phyloP scores from a whole-genome alignment of 345 rosid genomes.

The Rubroshorea leprosula region DNA sequence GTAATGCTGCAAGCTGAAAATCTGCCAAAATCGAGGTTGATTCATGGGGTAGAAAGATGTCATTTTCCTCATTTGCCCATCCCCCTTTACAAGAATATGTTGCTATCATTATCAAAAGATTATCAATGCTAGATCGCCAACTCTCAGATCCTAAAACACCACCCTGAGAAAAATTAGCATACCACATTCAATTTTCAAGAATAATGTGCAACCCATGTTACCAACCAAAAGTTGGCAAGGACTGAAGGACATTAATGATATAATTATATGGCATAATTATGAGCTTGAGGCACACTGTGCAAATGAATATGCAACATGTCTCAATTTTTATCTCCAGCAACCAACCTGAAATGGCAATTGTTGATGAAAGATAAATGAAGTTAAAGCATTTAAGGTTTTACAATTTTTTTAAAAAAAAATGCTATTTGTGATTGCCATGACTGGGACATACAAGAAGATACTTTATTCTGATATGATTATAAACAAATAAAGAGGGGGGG shows the following conservation, averaged over 20 bases:
- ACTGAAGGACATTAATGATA: not conserved
- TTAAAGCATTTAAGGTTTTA: not conserved
- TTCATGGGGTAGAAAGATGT: conserved; percentile 27
- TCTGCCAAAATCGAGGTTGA: conserved; percentile 31
- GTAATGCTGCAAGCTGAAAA: conserved; percentile 70
- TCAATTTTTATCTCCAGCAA: not conserved
- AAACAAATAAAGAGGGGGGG: no score
- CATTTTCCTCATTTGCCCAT: conserved; percentile 44
- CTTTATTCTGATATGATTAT: not conserved
- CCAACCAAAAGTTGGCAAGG: no score
- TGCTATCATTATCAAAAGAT: conserved; percentile 52
- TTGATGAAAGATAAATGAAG: not conserved
- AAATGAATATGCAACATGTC: not conserved
- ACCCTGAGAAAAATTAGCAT: conserved; percentile 42
- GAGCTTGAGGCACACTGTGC: not conserved
- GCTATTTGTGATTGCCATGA: no score
- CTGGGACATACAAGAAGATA: not conserved
- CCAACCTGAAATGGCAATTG: not conserved
- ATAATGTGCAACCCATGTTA: not conserved
- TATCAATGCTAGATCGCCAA: conserved; percentile 62
- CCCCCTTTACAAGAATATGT: conserved; percentile 46
- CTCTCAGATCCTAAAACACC: conserved; percentile 59
- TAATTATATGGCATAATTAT: not conserved
- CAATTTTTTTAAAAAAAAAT: no score
- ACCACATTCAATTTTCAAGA: not conserved